Base-by-base conservation (phyloP, 2,329 filamentous ascomycete genomes). In the Exophiala viscosa region DNA sequence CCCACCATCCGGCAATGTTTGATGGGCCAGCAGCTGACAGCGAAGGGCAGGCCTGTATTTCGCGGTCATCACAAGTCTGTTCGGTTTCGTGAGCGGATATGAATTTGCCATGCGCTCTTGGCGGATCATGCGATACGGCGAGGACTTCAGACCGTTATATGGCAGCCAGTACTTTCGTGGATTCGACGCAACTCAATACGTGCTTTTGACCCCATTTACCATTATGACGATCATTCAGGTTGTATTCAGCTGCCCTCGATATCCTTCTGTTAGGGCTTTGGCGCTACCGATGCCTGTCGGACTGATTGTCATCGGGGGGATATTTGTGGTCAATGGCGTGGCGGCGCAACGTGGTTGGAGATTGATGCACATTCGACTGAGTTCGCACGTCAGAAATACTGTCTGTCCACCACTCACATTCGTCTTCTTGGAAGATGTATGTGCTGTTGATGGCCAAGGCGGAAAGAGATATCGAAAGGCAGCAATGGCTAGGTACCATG, bases 401-500 rank as follows among this genome's bases (percentile, higher is more conserved):
- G 70, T 68, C 5, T 79, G 85, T 57, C 76, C 79, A 1, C 84
- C 84, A 0, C 76, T 81, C 2, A 74, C 79, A 2, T 84, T 85
- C 59, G 84, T 82, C 42, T 74, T 87, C 28, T 78, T 86, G 28
- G 84, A 87, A 66, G 84, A 87, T 60, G 76, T 85, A 14, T 77
- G 85, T 13, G 83, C 80, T 4, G 84, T 86, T 31, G 84, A 87
- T 62, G 83, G 81, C 10, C 78, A 76, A 3, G 83, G 80, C 7
- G 79, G 79, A 0, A 73, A 76, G 51, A 59, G 68, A 2, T 82
- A 77, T 57, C 70, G 80, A 40, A 69, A 73, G 55, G 74, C 74
- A 0, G 64, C 82, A 10, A 67, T 75, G 41, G 73, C 69, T 33
- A 70, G 80, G 55, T 82, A 81, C 59, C 68, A 77, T 14, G 75